Evolutionary conservation across 805 yeast genomes (phyloP), one percentile per base, ranked within the genome.

Genomic region (Candida glaebosa): DNA sequence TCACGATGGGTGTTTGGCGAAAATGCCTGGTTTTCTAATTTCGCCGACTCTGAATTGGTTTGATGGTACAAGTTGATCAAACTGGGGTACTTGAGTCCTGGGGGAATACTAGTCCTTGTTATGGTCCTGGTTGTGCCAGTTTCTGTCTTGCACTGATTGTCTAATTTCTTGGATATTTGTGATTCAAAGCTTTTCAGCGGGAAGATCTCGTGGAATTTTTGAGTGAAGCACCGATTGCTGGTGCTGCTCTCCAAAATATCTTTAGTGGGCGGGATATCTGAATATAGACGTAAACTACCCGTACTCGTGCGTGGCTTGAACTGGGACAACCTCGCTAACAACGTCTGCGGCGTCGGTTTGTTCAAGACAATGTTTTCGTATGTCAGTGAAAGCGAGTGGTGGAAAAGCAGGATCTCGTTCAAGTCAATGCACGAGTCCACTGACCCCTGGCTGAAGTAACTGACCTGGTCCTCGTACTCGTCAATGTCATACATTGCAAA

Each of bases 1-100:
- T 58, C 60, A 19, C 61, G 37, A 44, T 60, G 63, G 17, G 57
- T 49, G 24, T 49, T 42, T 3, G 65, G 65, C 0, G 63, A 58
- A 38, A 60, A 60, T 9, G 57, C 45, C 18, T 47, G 33, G 24
- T 56, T 48, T 39, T 60, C 63, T 16, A 58, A 45, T 17, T 44
- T 43, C 4, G 54, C 52, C 37, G 50, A 45, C 31, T 44, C 45
- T 26, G 49, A 36, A 10, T n/a, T 28, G 14, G 30, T 14, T 8
- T 18, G 32, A 10, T 33, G 31, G 26, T 39, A 22, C 18, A 34
- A 25, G 16, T 45, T 39, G 9, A 40, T 18, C 20, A 41, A 10
- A 22, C 41, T 37, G 2, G 30, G 31, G 14, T 28, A 14, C 6
- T 28, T 28, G 16, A 28, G 14, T 12, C 16, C 16, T n/a, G 16